Percentiles rank a stretch among this genome's conserved stretches.
Conservation (phyloP, 2,329 filamentous ascomycete species). For the Paracorniculantispora psalliotae region DNA sequence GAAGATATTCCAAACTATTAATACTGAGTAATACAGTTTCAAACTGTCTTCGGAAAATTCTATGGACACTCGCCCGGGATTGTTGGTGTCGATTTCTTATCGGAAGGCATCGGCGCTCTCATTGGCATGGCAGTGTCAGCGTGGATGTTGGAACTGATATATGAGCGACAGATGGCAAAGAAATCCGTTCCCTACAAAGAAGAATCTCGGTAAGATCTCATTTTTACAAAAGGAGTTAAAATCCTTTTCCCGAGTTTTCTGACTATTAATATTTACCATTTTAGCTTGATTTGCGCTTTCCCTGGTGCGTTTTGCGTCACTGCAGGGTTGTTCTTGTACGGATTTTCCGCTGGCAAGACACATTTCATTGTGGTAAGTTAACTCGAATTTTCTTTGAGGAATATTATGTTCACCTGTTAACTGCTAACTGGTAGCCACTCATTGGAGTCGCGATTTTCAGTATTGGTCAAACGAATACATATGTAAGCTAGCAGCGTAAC, state of each 20-base stretch:
- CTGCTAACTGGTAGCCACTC: neutral
- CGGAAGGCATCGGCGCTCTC: slow-evolving; percentile 5
- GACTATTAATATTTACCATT: neutral
- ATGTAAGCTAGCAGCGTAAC: neutral
- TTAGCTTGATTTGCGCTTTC: slow-evolving; percentile 2
- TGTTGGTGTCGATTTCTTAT: neutral
- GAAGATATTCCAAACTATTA: neutral
- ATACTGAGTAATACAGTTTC: neutral
- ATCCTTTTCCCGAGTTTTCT: neutral
- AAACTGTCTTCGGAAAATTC: neutral
- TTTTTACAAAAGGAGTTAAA: neutral
- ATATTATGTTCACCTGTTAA: neutral
- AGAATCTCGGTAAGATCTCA: neutral
- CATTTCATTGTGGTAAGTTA: slow-evolving; percentile 12
- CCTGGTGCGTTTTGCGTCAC: slow-evolving; percentile 1
- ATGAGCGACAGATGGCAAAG: neutral
- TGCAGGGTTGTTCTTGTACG: slow-evolving; percentile 9
- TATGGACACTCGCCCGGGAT: neutral
- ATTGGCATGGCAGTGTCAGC: neutral
- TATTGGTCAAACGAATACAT: slow-evolving; percentile 2
- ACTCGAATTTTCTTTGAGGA: neutral
- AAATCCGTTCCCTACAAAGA: neutral
- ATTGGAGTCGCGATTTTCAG: slow-evolving; percentile 1
- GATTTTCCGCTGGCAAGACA: slow-evolving; percentile 6
- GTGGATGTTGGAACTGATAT: neutral